phyloP scores from a whole-genome alignment of 805 yeast genomes.

The Metschnikowia baotianmanensis region DNA sequence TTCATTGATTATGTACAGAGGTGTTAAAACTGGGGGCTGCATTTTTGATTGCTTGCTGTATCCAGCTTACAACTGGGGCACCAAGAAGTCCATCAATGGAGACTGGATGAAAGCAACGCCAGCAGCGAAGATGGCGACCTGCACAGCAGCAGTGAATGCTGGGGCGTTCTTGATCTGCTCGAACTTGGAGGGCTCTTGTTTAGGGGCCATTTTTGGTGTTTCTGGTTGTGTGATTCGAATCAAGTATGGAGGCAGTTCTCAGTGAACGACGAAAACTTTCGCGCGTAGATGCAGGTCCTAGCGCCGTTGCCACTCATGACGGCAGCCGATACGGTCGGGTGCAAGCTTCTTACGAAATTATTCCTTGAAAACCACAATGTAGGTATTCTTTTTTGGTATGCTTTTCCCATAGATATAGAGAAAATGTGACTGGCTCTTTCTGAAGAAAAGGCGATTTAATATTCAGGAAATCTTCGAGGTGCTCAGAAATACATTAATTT shows the following conservation, averaged over 20 bases:
- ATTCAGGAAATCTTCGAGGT: too few relatives aligned
- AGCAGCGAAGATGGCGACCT: conserved; percentile 61
- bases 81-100: conserved; percentile 76
- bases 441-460: too few relatives aligned
- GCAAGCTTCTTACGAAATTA: too few relatives aligned
- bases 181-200: conserved; percentile 28
- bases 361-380: too few relatives aligned
- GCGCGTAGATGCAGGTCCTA: conserved; percentile 12
- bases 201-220: conserved; percentile 17
- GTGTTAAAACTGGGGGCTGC: neutral
- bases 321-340: too few relatives aligned
- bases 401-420: too few relatives aligned
- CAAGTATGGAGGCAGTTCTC: neutral
- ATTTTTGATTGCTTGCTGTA: conserved; percentile 2
- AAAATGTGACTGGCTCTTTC: too few relatives aligned
- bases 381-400: too few relatives aligned
- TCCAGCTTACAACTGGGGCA: conserved; percentile 53
- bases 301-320: too few relatives aligned
- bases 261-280: conserved; percentile 14
- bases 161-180: conserved; percentile 63
- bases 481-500: too few relatives aligned
- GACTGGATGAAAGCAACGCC: conserved; percentile 79
- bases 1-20: conserved; percentile 9
- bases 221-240: neutral
- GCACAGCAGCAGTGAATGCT: conserved; percentile 59